Base-by-base conservation (phyloP, 257 asterid genomes). In the Vinca minor region DNA sequence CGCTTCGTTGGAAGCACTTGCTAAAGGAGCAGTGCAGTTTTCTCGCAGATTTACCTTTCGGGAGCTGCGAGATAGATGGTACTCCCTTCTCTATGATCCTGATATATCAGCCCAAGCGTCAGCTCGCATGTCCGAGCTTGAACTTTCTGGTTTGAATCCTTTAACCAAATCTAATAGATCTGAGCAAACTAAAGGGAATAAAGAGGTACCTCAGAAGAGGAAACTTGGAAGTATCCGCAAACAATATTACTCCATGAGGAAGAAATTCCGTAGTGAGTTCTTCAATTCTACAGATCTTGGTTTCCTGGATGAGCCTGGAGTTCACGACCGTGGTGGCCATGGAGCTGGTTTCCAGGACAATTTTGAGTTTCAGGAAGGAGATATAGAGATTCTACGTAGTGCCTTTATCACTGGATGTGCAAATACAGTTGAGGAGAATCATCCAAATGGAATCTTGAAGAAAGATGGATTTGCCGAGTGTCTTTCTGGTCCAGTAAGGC, bases 1-100 rank as follows among this genome's bases (percentile, higher is more conserved):
- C 78, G 96, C 95, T 63, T 85, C 97, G 18, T 65, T 93, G 73
- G 95, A 93, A 80, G 85, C 98, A 66, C 96, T 93, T 67, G 95
- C 96, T 53, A 92, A 84, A 79, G 98, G 96, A 21, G 96, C 95
- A 42, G 86, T 85, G 21, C 87, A 73, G 69, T 93, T 93, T 82
- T 89, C 98, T 44, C 91, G 88, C 66, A 77, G 83, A 81, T 89
- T 74, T 69, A 81, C 92, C 61, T 79, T 81, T 62, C 82, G 58
- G 62, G 96, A 93, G 74, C 82, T 87, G 74, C 86, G 67, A 59
- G 85, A 81, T 68, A 81, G 96, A 64, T 89, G 97, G 98, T 65
- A 82, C 66, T 76, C 95, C 68, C 96, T 93, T 78, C 91, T 93
- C 41, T 87, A 87, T 67, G 96, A 93, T 73, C 83, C 95, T 20